A percentile compares a stretch with the other conserved stretches of the same genome.
phyloP scores from a whole-genome alignment of 768 basidiomycete species.

The Hemileccinum rubropunctum region DNA sequence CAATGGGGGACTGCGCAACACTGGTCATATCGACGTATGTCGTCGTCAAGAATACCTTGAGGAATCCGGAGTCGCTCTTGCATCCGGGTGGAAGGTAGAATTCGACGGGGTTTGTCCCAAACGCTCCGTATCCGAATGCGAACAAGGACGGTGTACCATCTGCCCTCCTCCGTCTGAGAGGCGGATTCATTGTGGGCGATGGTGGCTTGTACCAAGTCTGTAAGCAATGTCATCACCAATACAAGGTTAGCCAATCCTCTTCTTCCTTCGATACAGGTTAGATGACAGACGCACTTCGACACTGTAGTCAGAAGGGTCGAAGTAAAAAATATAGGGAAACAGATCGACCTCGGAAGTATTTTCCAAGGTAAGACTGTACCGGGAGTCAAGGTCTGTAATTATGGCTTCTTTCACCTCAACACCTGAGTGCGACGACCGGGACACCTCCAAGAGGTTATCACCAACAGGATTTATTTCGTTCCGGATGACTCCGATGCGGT shows the following conservation, averaged over 20 bases:
- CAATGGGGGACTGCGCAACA: constrained; percentile 10
- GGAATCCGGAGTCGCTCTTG: constrained; percentile 16
- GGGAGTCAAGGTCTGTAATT: constrained; percentile 8
- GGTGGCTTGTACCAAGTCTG: constrained; percentile 19
- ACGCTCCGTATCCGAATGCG: constrained; percentile 20
- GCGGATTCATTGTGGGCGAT: constrained; percentile 2
- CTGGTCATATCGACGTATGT: constrained; percentile 17
- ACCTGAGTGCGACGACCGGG: constrained; percentile 1
- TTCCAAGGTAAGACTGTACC: constrained; percentile 18
- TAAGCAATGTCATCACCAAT: not conserved
- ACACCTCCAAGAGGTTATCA: constrained; percentile 7
- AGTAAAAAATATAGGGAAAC: constrained; percentile 25
- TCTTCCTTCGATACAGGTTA: not conserved
- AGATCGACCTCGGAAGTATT: constrained; percentile 16
- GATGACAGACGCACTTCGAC: constrained; percentile 8
- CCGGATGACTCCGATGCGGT: not conserved
- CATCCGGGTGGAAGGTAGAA: constrained; percentile 7
- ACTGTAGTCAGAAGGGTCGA: constrained; percentile 21
- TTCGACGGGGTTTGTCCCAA: constrained; percentile 18
- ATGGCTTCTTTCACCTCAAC: constrained; percentile 8
- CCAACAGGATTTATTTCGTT: constrained; percentile 6
- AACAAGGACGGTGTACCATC: constrained; percentile 13
- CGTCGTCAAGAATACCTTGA: constrained; percentile 22
- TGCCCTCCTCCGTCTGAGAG: not conserved
- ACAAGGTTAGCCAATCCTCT: not conserved